Conservation (phyloP, 108 stramenopile species). For the Fistulifera solaris region DNA sequence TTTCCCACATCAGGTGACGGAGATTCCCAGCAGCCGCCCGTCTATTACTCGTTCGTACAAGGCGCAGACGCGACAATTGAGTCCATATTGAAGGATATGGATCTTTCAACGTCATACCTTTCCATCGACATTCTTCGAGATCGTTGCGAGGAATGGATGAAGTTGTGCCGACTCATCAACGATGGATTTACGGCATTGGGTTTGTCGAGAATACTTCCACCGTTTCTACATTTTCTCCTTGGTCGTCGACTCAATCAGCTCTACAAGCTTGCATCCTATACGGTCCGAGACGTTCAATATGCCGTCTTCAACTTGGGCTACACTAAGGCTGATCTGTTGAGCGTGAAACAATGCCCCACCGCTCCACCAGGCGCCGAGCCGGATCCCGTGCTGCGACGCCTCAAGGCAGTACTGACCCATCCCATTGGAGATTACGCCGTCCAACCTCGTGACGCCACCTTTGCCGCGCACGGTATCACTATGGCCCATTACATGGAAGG, state of each 20-base stretch:
- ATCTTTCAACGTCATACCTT: conserved; percentile 10
- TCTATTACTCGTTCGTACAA: conserved; percentile 28
- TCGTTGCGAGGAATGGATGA: conserved; percentile 24
- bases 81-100: conserved; percentile 20
- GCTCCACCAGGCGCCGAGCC: conserved; percentile 35
- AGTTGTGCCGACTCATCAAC: conserved; percentile 27
- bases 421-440: conserved; percentile 59
- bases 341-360: conserved; percentile 20
- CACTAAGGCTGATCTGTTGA: conserved; percentile 21
- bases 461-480: conserved; percentile 49
- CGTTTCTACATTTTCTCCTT: conserved; percentile 38
- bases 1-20: conserved; percentile 30
- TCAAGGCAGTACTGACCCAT: conserved; percentile 52
- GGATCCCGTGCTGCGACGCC: conserved; percentile 36
- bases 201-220: conserved; percentile 27
- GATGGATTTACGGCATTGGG: conserved; percentile 39
- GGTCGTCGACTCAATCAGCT: conserved; percentile 25
- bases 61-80: conserved; percentile 19
- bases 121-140: conserved; percentile 21
- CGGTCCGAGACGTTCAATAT: conserved; percentile 49
- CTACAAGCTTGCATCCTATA: conserved; percentile 30
- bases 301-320: conserved; percentile 37
- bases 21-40: conserved; percentile 22
- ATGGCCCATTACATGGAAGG: conserved; percentile 53
- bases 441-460: conserved; percentile 33